Base-by-base conservation (phyloP, 805 yeast species). In the Saccharomyces paradoxus region DNA sequence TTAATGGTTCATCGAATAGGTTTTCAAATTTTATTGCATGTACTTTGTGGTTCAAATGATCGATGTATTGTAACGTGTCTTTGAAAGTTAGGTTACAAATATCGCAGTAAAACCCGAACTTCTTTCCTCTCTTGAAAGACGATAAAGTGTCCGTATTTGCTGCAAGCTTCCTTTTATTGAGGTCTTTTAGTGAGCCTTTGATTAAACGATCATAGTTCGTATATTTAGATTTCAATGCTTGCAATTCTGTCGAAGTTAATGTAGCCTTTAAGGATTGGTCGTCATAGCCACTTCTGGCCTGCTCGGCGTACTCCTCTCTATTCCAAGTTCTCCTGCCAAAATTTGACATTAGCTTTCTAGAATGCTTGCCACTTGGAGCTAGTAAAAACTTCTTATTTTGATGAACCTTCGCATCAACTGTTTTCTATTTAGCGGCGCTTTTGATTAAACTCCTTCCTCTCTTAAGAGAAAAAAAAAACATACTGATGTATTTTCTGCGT, bases 31-130 rank as follows among this genome's bases (percentile, higher is more conserved):
- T 76, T 4, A 71, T 66, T 44, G 77, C 63, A 69, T 87, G 98
- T 56, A 79, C 84, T 37, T 82, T 83, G 41, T 89, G 82, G 64
- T 88, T 89, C 64, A 89, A 73, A 71, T 94, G 98, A 65, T 91
- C 95, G 3, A 89, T 77, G 66, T 83, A 82, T 57, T 89, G 86
- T 60, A 89, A 71, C 54, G 87, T 86, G 66, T 94, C 97, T 64
- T 89, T 83, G 71, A 81, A 92, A 1, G 92, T 84, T 55, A 88
- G 68, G 58, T 85, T 81, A 69, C 99, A 94, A 1, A 81, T 68
- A 10, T 85, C 87, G 70, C 99, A 94, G 61, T 80, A 80, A 70
- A 92, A 92, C 24, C 97, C 97, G 56, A 88, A 87, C 27, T 87
- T 81, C 53, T 77, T 77, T 53, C 89, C 81, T 57, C 65, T 66